These are phyloP conservation scores for Annulohypoxylon nitens DNA, from an alignment of 495 filamentous ascomycete species.

Conservation along the genomic window DNA sequence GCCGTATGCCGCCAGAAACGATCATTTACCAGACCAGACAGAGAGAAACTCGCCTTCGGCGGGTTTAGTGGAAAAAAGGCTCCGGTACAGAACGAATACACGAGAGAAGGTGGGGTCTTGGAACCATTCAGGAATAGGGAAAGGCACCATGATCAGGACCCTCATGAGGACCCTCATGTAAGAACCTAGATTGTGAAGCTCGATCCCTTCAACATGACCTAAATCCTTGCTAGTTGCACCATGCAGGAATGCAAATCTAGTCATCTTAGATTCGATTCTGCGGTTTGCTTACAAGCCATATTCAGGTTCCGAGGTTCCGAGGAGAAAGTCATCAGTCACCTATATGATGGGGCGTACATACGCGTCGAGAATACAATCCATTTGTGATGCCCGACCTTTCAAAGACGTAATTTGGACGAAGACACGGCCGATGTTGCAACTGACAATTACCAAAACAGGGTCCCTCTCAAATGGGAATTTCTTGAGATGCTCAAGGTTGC, in stretches of 20 bases:
- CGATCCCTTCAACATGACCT: constrained; percentile 22
- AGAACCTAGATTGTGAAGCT: constrained; percentile 46
- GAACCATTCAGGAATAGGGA: constrained; percentile 20
- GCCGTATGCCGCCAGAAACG: constrained; percentile 24
- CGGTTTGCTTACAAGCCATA: constrained; percentile 26
- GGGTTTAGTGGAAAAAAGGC: constrained; percentile 29
- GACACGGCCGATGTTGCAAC: constrained; percentile 33
- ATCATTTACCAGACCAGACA: constrained; percentile 18
- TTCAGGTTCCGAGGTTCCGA: constrained; percentile 38
- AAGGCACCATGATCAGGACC: constrained; percentile 35
- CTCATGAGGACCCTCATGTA: constrained; percentile 44
- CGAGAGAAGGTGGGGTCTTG: constrained; percentile 27
- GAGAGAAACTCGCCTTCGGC: constrained; percentile 30
- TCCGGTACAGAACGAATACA: constrained; percentile 33
- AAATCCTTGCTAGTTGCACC: constrained; percentile 35
- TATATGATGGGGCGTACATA: constrained; percentile 27
- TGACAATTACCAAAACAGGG: constrained; percentile 28
- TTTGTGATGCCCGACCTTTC: constrained; percentile 18
- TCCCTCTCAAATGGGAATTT: constrained; percentile 25
- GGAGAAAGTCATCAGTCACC: not conserved
- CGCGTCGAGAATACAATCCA: constrained; percentile 26
- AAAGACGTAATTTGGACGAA: constrained; percentile 25
- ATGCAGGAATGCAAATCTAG: constrained; percentile 38
- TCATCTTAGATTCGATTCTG: constrained; percentile 35
- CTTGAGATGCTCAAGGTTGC: constrained; percentile 11